Conservation (phyloP, 352 stramenopile genomes). For the Phytopythium ostracodes region DNA sequence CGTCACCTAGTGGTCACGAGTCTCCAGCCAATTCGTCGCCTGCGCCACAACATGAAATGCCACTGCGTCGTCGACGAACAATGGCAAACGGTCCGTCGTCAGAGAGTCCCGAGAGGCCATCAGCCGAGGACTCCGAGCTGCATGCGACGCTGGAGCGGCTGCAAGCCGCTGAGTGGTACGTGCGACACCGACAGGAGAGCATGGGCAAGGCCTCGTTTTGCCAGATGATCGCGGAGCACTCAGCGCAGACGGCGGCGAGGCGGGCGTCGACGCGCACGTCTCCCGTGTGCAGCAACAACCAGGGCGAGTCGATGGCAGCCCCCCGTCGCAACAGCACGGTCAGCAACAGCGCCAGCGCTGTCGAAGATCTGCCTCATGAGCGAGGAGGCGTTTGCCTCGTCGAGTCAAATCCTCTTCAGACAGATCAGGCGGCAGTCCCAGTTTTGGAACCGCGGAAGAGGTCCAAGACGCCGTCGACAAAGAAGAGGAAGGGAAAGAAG, state of each 20-base stretch:
- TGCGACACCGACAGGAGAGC: conserved; percentile 31
- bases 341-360: background rate
- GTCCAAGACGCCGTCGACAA: conserved; percentile 3
- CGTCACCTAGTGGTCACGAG: background rate
- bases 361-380: background rate
- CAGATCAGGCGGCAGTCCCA: background rate
- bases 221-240: conserved; percentile 1
- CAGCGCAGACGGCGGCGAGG: background rate
- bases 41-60: background rate
- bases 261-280: background rate
- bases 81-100: background rate
- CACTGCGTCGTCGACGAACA: background rate
- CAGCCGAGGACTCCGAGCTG: conserved; percentile 13
- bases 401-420: background rate
- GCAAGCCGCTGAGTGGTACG: conserved; percentile 44
- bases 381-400: background rate
- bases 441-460: background rate
- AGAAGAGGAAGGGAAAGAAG: conserved; percentile 14
- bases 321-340: background rate
- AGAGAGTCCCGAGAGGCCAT: background rate
- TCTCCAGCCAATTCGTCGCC: background rate
- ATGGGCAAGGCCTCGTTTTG: conserved; percentile 17
- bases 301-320: background rate
- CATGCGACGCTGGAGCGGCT: conserved; percentile 30
- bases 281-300: background rate